Percentiles rank a stretch among this genome's conserved stretches.
Evolutionary conservation across 164 flowering plant genomes (phyloP).

Genomic region (Taxillus chinensis): DNA sequence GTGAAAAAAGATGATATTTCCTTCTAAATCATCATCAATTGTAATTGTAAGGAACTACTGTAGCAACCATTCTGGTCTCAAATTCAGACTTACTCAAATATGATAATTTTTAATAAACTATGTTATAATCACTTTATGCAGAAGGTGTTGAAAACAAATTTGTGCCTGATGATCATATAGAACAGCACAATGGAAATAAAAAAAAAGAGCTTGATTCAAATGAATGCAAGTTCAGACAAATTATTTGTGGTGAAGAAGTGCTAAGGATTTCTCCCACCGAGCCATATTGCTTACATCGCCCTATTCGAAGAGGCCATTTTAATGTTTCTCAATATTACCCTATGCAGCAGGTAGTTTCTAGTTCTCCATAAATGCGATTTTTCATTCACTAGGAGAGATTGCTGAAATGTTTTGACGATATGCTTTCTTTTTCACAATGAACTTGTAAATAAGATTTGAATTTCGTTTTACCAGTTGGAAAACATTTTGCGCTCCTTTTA

Average conservation of each 20-base stretch:
- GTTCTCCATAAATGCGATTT: neutral
- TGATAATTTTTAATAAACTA: neutral
- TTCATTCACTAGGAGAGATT: neutral
- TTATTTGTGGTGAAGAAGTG: slow-evolving; percentile 87
- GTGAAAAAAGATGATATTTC: too few relatives aligned
- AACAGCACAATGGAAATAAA: slow-evolving; percentile 23
- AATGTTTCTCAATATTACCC: slow-evolving; percentile 84
- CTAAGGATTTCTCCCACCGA: slow-evolving; percentile 61
- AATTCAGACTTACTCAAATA: neutral
- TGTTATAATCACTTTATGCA: slow-evolving; percentile 11
- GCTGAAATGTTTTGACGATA: neutral
- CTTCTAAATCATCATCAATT: neutral
- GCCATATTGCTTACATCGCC: slow-evolving; percentile 78
- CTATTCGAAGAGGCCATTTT: slow-evolving; percentile 93
- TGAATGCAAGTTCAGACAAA: slow-evolving; percentile 39
- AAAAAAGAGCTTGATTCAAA: slow-evolving; percentile 20
- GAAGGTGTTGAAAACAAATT: slow-evolving; percentile 26
- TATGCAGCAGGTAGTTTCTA: slow-evolving; percentile 61
- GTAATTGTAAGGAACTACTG: neutral
- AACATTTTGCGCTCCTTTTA: too few relatives aligned
- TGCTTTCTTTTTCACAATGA: neutral
- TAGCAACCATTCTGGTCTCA: neutral
- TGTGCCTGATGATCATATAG: slow-evolving; percentile 21
- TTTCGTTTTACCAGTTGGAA: neutral
- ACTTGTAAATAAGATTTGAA: neutral